These are phyloP conservation scores for Purpureocillium takamizusanense DNA, from an alignment of 2,329 filamentous ascomycete genomes.

Conservation along the genomic window DNA sequence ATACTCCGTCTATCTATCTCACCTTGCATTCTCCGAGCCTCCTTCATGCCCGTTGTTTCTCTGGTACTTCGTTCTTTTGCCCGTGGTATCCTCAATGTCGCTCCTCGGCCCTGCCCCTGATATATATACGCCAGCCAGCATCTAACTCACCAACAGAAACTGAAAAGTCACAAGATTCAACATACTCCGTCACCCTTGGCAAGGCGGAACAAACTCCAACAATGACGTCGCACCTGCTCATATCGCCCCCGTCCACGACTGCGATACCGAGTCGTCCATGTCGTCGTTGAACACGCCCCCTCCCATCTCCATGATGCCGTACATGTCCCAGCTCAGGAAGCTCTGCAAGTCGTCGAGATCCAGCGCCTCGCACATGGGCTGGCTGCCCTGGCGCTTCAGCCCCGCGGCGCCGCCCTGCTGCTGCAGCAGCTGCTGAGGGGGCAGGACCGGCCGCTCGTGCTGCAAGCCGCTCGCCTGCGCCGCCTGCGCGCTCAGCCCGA, in stretches of 20 bases:
- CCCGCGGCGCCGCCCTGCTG: conserved; percentile 9
- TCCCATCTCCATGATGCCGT: conserved; percentile 30
- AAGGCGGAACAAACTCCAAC: no score
- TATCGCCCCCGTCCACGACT: conserved; percentile 16
- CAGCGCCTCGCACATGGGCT: conserved; percentile 24
- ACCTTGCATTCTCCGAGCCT: no score
- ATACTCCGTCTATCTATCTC: no score
- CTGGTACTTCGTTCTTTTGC: no score
- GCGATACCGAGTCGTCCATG: conserved; percentile 22
- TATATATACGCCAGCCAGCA: no score
- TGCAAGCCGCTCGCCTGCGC: conserved; percentile 22
- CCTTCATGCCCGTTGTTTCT: no score
- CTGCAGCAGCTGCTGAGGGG: conserved; percentile 9
- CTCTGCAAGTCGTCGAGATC: conserved; percentile 29
- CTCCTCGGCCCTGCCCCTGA: no score
- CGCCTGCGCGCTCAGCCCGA: conserved; percentile 14
- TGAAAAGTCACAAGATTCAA: no score
- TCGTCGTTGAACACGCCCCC: conserved; percentile 24
- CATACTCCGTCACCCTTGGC: no score
- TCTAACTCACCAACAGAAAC: no score
- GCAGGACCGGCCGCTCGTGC: conserved; percentile 24
- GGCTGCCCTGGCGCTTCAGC: neutral
- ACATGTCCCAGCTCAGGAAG: conserved; percentile 30
- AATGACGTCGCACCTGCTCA: no score
- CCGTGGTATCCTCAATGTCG: no score